Percentiles rank a stretch among this genome's conserved stretches.
Evolutionary conservation across 208 protist species (phyloP).

Genomic region (Acanthamoeba castellanii): DNA sequence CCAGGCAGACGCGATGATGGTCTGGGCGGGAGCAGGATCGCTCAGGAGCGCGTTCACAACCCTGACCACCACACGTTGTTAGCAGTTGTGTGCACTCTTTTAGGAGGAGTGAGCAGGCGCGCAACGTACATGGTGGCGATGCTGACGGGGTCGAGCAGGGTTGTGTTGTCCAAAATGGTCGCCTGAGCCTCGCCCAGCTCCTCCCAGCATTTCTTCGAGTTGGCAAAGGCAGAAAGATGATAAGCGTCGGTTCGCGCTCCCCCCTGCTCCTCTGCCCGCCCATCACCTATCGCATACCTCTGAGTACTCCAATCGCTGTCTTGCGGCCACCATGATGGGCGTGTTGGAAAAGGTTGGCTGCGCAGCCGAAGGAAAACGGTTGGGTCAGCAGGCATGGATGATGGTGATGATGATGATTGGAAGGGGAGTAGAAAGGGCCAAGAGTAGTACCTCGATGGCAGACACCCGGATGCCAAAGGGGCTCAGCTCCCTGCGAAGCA

Average conservation of each 20-base stretch:
- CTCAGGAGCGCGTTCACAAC: neutral
- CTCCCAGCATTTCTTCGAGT: neutral
- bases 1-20: neutral
- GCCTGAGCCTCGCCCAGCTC: neutral
- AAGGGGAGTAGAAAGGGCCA: neutral
- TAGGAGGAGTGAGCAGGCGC: too few species aligned
- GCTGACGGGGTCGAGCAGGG: neutral
- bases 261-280: too few species aligned
- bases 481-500: neutral
- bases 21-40: conserved; percentile 1
- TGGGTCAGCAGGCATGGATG: neutral
- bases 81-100: neutral
- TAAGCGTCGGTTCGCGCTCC: too few species aligned
- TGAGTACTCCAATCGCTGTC: neutral
- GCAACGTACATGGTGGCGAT: neutral
- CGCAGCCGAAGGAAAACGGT: neutral
- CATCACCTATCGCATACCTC: neutral
- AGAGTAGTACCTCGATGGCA: conserved; percentile 8
- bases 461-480: conserved; percentile 21
- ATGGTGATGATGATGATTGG: neutral
- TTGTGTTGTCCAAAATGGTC: neutral
- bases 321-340: neutral
- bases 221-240: too few species aligned
- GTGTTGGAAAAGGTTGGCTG: neutral
- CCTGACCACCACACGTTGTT: neutral